Percentiles rank a stretch among this genome's conserved stretches.
phyloP scores from a whole-genome alignment of 164 flowering plant species.

The Nymphaea thermarum region DNA sequence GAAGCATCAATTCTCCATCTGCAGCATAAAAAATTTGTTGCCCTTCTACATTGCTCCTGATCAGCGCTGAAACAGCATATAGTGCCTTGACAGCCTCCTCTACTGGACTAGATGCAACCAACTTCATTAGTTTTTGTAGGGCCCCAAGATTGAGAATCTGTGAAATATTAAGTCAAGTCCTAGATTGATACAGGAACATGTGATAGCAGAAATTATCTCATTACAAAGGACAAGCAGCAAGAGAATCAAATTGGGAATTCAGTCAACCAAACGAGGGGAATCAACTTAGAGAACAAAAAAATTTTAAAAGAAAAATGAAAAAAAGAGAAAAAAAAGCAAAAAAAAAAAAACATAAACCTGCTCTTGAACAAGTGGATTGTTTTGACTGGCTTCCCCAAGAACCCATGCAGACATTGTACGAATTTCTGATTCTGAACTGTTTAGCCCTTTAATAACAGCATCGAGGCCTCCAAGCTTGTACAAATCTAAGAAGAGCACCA shows the following conservation, averaged over 20 bases:
- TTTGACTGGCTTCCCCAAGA: constrained; percentile 88
- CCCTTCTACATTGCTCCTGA: constrained; percentile 57
- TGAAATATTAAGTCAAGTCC: constrained; percentile 1
- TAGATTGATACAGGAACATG: too few species aligned
- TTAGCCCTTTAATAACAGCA: constrained; percentile 47
- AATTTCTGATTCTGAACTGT: constrained; percentile 38
- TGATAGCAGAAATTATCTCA: too few species aligned
- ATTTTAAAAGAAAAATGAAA: neutral
- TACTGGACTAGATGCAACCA: constrained; percentile 47
- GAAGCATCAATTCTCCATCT: constrained; percentile 63
- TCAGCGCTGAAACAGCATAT: constrained; percentile 80
- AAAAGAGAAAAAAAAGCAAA: neutral
- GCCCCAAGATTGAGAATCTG: constrained; percentile 70
- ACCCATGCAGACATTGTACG: constrained; percentile 77
- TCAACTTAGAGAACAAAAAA: neutral
- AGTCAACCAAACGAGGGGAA: neutral
- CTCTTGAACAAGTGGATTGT: constrained; percentile 70
- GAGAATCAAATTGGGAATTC: neutral
- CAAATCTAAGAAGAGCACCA: constrained; percentile 33
- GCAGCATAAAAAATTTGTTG: constrained; percentile 56
- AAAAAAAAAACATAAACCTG: constrained; percentile 31
- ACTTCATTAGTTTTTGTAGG: constrained; percentile 47
- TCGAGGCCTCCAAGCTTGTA: constrained; percentile 73
- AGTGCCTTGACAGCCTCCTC: constrained; percentile 85
- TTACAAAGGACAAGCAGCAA: neutral